Conservation (phyloP, 1,284 basidiomycete genomes). For the Leccinum cinnamomeum region DNA sequence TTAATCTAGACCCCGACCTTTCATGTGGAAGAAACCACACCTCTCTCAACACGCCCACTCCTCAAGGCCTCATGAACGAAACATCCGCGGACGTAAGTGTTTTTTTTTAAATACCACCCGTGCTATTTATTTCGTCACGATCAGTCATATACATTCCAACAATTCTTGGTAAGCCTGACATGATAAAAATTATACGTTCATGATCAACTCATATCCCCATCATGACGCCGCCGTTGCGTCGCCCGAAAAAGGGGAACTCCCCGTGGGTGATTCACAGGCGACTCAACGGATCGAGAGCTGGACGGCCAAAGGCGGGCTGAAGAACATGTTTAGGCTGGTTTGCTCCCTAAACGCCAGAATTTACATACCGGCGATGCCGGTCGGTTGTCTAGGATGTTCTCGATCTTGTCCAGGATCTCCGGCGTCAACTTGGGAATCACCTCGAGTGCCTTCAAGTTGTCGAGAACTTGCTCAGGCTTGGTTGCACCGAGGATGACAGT, state of each 20-base stretch:
- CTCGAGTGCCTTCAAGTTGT: conserved; percentile 65
- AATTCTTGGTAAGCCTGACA: background rate
- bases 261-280: conserved; percentile 14
- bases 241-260: background rate
- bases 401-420: conserved; percentile 54
- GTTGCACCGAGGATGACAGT: conserved; percentile 67
- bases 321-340: background rate
- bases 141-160: background rate
- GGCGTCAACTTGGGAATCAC: conserved; percentile 55
- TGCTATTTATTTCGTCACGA: background rate
- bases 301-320: conserved; percentile 32
- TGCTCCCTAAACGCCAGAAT: background rate
- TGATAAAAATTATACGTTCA: background rate
- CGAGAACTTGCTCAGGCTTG: conserved; percentile 47
- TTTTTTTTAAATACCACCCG: background rate
- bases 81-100: background rate
- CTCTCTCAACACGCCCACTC: conserved; percentile 1
- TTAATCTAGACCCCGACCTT: background rate
- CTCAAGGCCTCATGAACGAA: background rate
- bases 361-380: conserved; percentile 32
- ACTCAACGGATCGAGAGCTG: conserved; percentile 30
- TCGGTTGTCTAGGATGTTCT: conserved; percentile 48
- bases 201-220: background rate
- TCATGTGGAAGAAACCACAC: background rate
- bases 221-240: background rate